Evolutionary conservation across 495 filamentous ascomycete species (phyloP).

Genomic region (Rhypophila decipiens): DNA sequence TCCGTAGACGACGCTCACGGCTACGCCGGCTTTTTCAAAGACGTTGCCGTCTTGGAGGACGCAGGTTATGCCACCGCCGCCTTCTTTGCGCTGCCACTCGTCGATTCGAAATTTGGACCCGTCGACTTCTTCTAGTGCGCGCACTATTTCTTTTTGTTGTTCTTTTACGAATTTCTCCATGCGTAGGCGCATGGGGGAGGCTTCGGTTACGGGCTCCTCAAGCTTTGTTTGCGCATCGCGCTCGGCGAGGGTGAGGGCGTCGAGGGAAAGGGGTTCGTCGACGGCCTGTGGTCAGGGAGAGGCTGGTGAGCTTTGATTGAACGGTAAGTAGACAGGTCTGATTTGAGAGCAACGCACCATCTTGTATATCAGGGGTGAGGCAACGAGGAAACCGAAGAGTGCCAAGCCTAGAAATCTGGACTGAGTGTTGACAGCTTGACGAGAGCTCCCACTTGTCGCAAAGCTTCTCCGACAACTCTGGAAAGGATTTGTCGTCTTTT

Average conservation of each 20-base stretch:
- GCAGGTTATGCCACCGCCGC: conserved; percentile 77
- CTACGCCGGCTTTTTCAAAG: conserved; percentile 97
- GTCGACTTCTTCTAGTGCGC: conserved; percentile 73
- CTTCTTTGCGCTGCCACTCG: conserved; percentile 80
- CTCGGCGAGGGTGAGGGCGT: conserved; percentile 58
- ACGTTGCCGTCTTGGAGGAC: conserved; percentile 93
- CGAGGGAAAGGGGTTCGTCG: conserved; percentile 33
- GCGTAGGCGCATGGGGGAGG: conserved; percentile 91
- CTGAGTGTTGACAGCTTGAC: conserved; percentile 4
- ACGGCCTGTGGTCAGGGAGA: conserved; percentile 30
- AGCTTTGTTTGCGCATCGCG: conserved; percentile 60
- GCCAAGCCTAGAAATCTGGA: conserved; percentile 16
- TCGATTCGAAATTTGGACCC: conserved; percentile 74
- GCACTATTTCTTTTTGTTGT: conserved; percentile 81
- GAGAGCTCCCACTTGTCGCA: conserved; percentile 1
- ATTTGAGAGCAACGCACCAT: conserved; percentile 29
- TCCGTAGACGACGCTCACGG: conserved; percentile 91
- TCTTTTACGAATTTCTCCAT: conserved; percentile 95
- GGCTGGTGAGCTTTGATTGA: too few species aligned
- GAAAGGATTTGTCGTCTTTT: not conserved
- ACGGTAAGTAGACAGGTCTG: too few species aligned
- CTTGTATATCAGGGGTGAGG: conserved; percentile 21
- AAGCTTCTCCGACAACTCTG: conserved; percentile 15
- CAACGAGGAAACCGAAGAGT: conserved; percentile 19
- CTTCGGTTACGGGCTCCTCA: conserved; percentile 57